Conservation (phyloP, 257 asterid species). For the Striga asiatica region DNA sequence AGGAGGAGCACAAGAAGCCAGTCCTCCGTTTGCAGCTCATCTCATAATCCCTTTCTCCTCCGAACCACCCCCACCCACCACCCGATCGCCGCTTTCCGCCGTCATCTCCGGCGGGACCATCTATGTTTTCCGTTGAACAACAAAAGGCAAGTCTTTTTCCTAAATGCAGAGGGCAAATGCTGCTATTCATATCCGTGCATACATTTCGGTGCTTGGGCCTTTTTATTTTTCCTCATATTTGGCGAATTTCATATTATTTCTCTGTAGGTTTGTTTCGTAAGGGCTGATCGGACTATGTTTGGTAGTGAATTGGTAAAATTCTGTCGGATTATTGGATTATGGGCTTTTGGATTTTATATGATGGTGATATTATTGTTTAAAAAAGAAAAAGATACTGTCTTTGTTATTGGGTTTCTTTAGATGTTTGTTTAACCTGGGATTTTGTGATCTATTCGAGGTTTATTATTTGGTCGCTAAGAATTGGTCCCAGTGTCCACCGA, state of each 20-base stretch:
- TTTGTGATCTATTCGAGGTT: slow-evolving; percentile 12
- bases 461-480: not conserved
- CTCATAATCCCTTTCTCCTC: slow-evolving; percentile 20
- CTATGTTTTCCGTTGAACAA: not conserved
- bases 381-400: no score
- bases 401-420: not conserved
- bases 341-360: slow-evolving; percentile 6
- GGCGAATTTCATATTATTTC: not conserved
- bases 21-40: slow-evolving; percentile 18
- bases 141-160: slow-evolving; percentile 22
- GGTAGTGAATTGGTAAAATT: slow-evolving; percentile 12
- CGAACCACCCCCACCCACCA: slow-evolving; percentile 24
- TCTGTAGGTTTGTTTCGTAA: not conserved
- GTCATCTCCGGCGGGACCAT: slow-evolving; percentile 14
- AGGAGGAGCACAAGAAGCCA: slow-evolving; percentile 18
- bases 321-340: not conserved
- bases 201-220: slow-evolving; percentile 9
- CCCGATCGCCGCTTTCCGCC: slow-evolving; percentile 30
- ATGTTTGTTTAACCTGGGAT: not conserved
- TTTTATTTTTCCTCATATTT: slow-evolving; percentile 6
- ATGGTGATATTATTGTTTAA: not conserved
- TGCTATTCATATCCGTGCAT: not conserved
- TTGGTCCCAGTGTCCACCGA: not conserved
- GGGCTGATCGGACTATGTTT: slow-evolving; percentile 22
- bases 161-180: not conserved